These are phyloP conservation scores for Phalaenopsis aphrodite DNA, from an alignment of 106 monocot genomes.

Conservation along the genomic window DNA sequence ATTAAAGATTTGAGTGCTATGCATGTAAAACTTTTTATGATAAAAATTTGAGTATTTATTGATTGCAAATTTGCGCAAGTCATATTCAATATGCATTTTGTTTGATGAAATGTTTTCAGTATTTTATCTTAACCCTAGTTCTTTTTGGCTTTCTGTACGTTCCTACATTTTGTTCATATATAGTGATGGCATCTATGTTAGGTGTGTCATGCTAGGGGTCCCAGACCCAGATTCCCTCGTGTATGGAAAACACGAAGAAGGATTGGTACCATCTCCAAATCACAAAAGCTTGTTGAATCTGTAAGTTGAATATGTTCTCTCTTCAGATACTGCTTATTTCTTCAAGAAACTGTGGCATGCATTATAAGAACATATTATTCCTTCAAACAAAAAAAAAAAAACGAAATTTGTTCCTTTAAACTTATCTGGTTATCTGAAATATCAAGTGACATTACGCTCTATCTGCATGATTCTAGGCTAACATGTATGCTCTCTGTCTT, in stretches of 20 bases:
- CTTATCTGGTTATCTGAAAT: neutral
- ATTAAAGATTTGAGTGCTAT: too few species aligned
- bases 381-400: neutral
- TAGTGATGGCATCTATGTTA: constrained; percentile 11
- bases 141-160: neutral
- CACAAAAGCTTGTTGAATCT: constrained; percentile 82
- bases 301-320: constrained; percentile 32
- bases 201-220: constrained; percentile 82
- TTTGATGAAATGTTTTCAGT: neutral
- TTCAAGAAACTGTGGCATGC: neutral
- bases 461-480: neutral
- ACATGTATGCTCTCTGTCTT: neutral
- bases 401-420: neutral
- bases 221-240: constrained; percentile 81
- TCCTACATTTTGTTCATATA: constrained; percentile 3
- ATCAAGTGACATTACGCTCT: neutral
- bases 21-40: too few species aligned
- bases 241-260: constrained; percentile 80
- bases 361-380: neutral
- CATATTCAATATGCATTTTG: neutral
- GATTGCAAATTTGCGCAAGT: neutral
- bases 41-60: neutral
- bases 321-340: neutral
- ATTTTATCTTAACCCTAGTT: neutral
- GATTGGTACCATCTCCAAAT: constrained; percentile 93